Percentiles rank a stretch among this genome's conserved stretches.
phyloP scores from a whole-genome alignment of 108 stramenopile species.

The Seminavis robusta region DNA sequence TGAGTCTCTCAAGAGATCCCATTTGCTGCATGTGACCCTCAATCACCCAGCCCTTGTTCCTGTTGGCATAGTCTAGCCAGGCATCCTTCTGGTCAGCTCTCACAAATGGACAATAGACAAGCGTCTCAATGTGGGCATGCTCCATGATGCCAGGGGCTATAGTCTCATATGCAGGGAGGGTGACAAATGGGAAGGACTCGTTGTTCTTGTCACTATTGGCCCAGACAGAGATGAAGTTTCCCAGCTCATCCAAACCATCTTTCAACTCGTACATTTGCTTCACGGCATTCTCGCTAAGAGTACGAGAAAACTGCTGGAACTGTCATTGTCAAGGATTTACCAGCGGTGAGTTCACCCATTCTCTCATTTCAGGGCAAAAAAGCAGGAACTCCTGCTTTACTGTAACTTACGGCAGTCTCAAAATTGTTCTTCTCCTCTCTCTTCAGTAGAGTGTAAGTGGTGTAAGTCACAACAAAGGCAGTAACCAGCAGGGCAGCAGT shows the following conservation, averaged over 20 bases:
- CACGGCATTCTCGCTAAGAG: too few relatives aligned
- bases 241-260: too few relatives aligned
- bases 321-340: too few relatives aligned
- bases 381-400: too few relatives aligned
- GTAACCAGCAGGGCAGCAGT: background rate
- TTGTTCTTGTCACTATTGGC: too few relatives aligned
- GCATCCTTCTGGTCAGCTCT: background rate
- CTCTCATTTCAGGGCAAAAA: too few relatives aligned
- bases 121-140: background rate
- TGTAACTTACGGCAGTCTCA: background rate
- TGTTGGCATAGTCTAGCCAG: conserved; percentile 3
- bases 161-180: conserved; percentile 4
- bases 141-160: background rate
- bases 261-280: too few relatives aligned
- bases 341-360: too few relatives aligned
- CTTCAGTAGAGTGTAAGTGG: background rate
- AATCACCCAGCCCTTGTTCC: conserved; percentile 6
- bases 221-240: too few relatives aligned
- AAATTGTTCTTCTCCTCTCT: conserved; percentile 2
- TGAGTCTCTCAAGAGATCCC: too few relatives aligned
- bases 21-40: conserved; percentile 4
- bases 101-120: conserved; percentile 5
- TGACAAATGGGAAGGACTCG: conserved; percentile 18
- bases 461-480: background rate
- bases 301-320: too few relatives aligned